Evolutionary conservation across 2,329 filamentous ascomycete genomes (phyloP).

Genomic region (Aspergillus japonicus): DNA sequence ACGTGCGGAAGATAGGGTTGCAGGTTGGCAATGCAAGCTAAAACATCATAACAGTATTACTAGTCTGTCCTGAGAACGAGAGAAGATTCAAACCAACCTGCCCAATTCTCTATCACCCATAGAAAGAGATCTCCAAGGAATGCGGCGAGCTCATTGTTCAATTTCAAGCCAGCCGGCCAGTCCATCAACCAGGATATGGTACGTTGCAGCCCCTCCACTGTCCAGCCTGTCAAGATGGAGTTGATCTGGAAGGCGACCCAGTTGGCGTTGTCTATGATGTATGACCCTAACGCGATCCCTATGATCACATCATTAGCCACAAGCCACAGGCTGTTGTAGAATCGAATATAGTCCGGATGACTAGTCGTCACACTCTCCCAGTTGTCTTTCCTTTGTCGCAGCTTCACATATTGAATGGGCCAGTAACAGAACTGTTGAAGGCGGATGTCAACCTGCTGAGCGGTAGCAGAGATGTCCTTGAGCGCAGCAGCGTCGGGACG

Average conservation of each 20-base stretch:
- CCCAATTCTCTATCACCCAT: conserved; percentile 99
- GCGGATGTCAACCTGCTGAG: conserved; percentile 95
- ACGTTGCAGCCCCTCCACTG: conserved; percentile 79
- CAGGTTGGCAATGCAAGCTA: conserved; percentile 72
- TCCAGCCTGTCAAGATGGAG: conserved; percentile 72
- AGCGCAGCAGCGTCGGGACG: conserved; percentile 77
- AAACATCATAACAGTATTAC: conserved; percentile 16
- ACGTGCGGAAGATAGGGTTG: conserved; percentile 79
- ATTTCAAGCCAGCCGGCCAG: conserved; percentile 89
- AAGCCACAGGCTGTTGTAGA: conserved; percentile 98
- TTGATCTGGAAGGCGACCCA: conserved; percentile 82
- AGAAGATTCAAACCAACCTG: conserved; percentile 54
- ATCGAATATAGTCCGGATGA: conserved; percentile 96
- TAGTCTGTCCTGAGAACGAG: not conserved
- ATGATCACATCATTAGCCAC: conserved; percentile 99
- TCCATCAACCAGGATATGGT: conserved; percentile 96
- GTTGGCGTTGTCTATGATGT: conserved; percentile 90
- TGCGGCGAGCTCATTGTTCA: conserved; percentile 89
- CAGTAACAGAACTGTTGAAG: conserved; percentile 98
- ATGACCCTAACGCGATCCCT: conserved; percentile 91
- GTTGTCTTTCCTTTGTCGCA: conserved; percentile 83
- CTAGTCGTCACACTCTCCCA: conserved; percentile 95
- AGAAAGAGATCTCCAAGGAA: conserved; percentile 94
- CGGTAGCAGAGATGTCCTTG: conserved; percentile 94
- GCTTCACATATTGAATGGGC: conserved; percentile 92